Evolutionary conservation across 768 basidiomycete genomes (phyloP), one percentile per base, ranked within the genome.

Genomic region (Hydnum rufescens): DNA sequence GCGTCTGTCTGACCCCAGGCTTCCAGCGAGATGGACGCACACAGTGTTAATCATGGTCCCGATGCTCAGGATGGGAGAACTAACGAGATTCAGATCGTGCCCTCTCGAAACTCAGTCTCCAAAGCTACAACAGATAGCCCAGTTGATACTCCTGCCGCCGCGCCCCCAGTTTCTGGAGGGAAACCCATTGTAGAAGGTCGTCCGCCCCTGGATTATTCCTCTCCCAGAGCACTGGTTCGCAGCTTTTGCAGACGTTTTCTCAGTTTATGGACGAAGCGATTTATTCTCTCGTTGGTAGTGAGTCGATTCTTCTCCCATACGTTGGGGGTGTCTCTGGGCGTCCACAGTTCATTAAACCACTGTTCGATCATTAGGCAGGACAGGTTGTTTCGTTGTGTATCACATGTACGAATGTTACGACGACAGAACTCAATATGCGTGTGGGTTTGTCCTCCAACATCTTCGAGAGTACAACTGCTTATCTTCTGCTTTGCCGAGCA

Each of bases 351-450:
- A 23, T 6, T 50, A 32, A 23, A 18, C 36, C 34, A 46, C 22
- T 51, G 4, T 25, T 28, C 29, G 46, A 30, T 48, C 46, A 22
- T 5, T 31, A 58, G 52, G 77, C 81, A 2, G 87, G 87, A 8
- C 87, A 90, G 63, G 63, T 88, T 29, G 78, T 88, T 31, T 87
- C 86, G 49, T 62, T 89, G 50, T 89, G 87, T 63, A 89, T 90
- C 53, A 88, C 85, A 13, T 84, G 81, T 64, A 90, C 86, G 51
- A 89, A 80, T 60, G 80, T 88, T 26, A 82, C 82, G 32, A 89
- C 87, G 3, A 81, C 82, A 19, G 83, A 87, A 62, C 70, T 89
- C 32, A 73, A 77, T 5, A 65, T 52, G 32, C 67, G 82, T 51
- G 26, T 13, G 44, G 8, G 8, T 26, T 13, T 26, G 26, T 47